Base-by-base conservation (phyloP, 306 rosid genomes). In the Mimosa bimucronata region DNA sequence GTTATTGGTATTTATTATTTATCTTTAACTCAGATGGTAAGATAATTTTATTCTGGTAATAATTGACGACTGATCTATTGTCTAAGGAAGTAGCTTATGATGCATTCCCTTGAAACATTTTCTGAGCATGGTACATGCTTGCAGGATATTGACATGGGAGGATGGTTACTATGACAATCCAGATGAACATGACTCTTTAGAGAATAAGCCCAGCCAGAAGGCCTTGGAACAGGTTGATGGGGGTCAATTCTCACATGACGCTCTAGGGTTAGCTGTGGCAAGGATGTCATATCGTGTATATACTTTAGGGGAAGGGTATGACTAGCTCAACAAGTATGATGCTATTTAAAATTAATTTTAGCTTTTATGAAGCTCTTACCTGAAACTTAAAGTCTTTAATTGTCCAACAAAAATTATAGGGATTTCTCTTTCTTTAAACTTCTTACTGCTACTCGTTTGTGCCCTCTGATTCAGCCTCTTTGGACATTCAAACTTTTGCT, bases 291-390 rank as follows among this genome's bases (percentile, higher is more conserved):
- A 89, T 86, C 97, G 85, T 81, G 94, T 89, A 65, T 90, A 91
- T 88, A 88, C 97, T 50, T 86, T 96, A 57, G 99, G 97, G 55
- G 97, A 93, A 93, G 99, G 99, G 99, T 96, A 96, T 75, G 84
- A 40, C 38, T 85, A 80, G 40, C 80, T 55, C 77, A 52, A 83
- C 70, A 28, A 67, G 64, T 9, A 44, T 52, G 70, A 38, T 61
- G 41, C 53, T 73, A 21, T 57, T 66, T 55, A 25, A 58, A 30
- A 68, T 84, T 81, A 31, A 45, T 28, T 79, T 70, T 46, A 26
- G 67, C 34, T 38, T 64, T 65, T 81, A 46, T 38, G 41, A 76
- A 61, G 34, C 46, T 52, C 44, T 57, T 75, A 23, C 65, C 68
- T 70, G 77, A 44, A 78, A 19, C 34, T 69, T 29, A 40, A 21